Percentiles rank a stretch among this genome's conserved stretches.
Evolutionary conservation across 129 eudicot species (phyloP).

Genomic region (Flaveria trinervia): DNA sequence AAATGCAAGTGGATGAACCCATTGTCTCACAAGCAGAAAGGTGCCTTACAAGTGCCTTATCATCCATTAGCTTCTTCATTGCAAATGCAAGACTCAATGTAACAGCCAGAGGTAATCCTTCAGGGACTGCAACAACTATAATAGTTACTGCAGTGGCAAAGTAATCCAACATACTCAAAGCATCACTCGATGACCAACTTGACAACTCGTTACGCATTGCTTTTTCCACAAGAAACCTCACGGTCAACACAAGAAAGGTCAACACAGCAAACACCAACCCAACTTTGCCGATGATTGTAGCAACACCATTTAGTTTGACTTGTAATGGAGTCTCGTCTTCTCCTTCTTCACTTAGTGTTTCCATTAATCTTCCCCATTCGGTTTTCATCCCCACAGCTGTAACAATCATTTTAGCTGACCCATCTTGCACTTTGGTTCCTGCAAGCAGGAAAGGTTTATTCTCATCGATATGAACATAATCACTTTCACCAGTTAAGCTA

Average conservation of each 20-base stretch:
- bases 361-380: constrained; percentile 94
- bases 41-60: constrained; percentile 83
- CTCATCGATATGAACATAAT: constrained; percentile 49
- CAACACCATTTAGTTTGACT: constrained; percentile 83
- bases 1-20: constrained; percentile 81
- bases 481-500: constrained; percentile 84
- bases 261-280: constrained; percentile 67
- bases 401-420: constrained; percentile 85
- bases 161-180: constrained; percentile 63
- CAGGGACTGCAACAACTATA: constrained; percentile 91
- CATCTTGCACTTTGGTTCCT: constrained; percentile 92
- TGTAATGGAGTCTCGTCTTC: constrained; percentile 90
- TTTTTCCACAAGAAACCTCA: constrained; percentile 67
- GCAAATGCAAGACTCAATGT: constrained; percentile 91
- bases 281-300: constrained; percentile 81
- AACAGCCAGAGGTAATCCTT: constrained; percentile 89
- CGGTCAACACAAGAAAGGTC: constrained; percentile 59
- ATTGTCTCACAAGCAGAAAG: constrained; percentile 91
- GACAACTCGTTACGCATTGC: constrained; percentile 47
- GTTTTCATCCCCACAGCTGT: constrained; percentile 93
- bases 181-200: constrained; percentile 73
- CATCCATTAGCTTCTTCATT: constrained; percentile 77
- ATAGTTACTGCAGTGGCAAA: constrained; percentile 86
- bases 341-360: constrained; percentile 64
- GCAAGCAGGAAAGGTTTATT: constrained; percentile 71